Base-by-base conservation (phyloP, 1,139 yeast genomes). In the Arxiozyma heterogenica region DNA sequence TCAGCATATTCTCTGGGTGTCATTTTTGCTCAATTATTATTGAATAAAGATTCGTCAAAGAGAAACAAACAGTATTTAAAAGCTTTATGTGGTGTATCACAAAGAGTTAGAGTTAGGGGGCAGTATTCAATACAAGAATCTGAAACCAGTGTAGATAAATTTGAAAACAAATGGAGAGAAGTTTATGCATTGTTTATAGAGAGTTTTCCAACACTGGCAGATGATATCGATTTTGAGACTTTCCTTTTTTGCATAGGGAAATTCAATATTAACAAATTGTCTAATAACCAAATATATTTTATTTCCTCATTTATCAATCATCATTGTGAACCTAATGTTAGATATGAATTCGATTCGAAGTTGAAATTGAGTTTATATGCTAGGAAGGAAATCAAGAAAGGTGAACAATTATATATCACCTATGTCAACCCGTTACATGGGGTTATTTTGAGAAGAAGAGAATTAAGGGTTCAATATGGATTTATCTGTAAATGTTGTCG, bases 381-480 rank as follows among this genome's bases (percentile, higher is more conserved):
- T 0, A 73, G 75, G 23, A 73, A 80, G 51, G 81, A 80, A 52
- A 82, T 88, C 47, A 71, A 71, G 53, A 73, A 78, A 1, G 86
- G 84, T 20, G 90, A 85, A 61, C 94, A 87, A 64, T 74, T 88
- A 50, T 73, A 80, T 0, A 81, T 87, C 1, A 76, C 86, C 1
- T 88, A 88, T 62, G 88, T 87, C 1, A 82, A 85, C 61, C 88
- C 91, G 1, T 68, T 73, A 11, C 83, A 81, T 62, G 80, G 82
- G 3, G 79, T 83, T 8, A 79, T 76, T 49, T 81, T 82, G 59
- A 78, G 96, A 60, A 83, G 81, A 63, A 71, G 86, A 57, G 83
- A 80, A 58, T 72, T 88, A 51, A 72, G 91, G 54, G 82, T 82
- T n/a, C 83, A 85, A 62, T 88, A 90, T 89, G 95, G 95, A 5